Evolutionary conservation across 2,329 filamentous ascomycete species (phyloP).

Genomic region (Aspergillus fijiensis): DNA sequence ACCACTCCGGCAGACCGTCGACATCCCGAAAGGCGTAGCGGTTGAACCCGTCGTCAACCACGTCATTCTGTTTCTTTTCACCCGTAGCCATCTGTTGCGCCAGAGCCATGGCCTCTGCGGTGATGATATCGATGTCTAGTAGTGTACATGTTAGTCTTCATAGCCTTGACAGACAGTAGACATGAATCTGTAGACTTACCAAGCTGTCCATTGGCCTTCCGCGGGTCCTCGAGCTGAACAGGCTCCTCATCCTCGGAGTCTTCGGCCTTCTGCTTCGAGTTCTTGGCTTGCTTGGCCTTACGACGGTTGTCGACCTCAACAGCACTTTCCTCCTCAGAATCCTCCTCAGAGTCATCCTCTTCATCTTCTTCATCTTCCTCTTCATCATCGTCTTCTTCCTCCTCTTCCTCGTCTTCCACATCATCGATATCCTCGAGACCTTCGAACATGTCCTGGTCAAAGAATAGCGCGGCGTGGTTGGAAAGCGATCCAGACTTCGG

Average conservation of each 20-base stretch:
- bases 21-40: slow-evolving; percentile 86
- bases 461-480: slow-evolving; percentile 82
- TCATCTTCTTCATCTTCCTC: slow-evolving; percentile 24
- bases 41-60: slow-evolving; percentile 91
- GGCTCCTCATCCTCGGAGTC: slow-evolving; percentile 39
- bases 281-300: slow-evolving; percentile 26
- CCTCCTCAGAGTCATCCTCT: slow-evolving; percentile 36
- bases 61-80: slow-evolving; percentile 72
- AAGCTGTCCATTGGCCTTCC: slow-evolving; percentile 44
- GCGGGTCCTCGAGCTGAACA: slow-evolving; percentile 38
- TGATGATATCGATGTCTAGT: slow-evolving; percentile 93
- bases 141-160: slow-evolving; percentile 20
- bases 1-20: slow-evolving; percentile 95
- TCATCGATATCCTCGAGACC: slow-evolving; percentile 69
- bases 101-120: slow-evolving; percentile 97
- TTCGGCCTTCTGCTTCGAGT: slow-evolving; percentile 26
- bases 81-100: slow-evolving; percentile 89
- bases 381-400: slow-evolving; percentile 43
- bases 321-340: slow-evolving; percentile 42
- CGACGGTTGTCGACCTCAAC: slow-evolving; percentile 34
- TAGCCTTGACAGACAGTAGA: slow-evolving; percentile 7
- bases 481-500: slow-evolving; percentile 60
- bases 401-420: slow-evolving; percentile 52
- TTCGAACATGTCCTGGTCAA: slow-evolving; percentile 92
- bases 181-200: slow-evolving; percentile 31